phyloP scores from a whole-genome alignment of 176 grass and related monocot species.

The Metroxylon sagu region DNA sequence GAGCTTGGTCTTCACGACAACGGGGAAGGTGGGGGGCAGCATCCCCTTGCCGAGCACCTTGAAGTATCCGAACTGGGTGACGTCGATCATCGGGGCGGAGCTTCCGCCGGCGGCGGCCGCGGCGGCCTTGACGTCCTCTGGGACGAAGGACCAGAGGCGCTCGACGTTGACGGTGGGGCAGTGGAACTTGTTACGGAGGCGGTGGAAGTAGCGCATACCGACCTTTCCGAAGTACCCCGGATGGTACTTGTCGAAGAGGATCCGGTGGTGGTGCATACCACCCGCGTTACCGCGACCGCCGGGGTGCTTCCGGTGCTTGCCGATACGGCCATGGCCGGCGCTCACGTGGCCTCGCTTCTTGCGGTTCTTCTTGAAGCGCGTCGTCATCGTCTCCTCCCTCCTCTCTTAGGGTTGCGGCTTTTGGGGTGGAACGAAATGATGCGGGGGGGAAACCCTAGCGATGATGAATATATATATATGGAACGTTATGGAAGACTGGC shows the following conservation, averaged over 20 bases:
- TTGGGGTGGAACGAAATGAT: too few relatives aligned
- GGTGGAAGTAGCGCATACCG: slow-evolving; percentile 95
- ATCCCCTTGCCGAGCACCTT: slow-evolving; percentile 82
- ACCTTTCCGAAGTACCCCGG: slow-evolving; percentile 90
- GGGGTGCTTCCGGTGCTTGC: slow-evolving; percentile 95
- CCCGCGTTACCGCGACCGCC: slow-evolving; percentile 87
- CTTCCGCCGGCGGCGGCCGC: slow-evolving; percentile 26
- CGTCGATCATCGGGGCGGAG: slow-evolving; percentile 55
- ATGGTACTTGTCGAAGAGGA: slow-evolving; percentile 98
- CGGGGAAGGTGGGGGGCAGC: slow-evolving; percentile 41
- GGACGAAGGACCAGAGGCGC: slow-evolving; percentile 74
- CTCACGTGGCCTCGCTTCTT: slow-evolving; percentile 94
- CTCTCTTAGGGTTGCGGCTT: too few relatives aligned
- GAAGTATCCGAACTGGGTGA: slow-evolving; percentile 84
- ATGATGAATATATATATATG: too few relatives aligned
- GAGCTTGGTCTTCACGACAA: slow-evolving; percentile 90
- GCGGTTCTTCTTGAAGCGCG: slow-evolving; percentile 82
- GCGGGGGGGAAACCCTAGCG: too few relatives aligned
- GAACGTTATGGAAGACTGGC: too few relatives aligned
- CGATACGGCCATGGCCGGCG: slow-evolving; percentile 76
- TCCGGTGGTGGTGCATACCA: slow-evolving; percentile 96
- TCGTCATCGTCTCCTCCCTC: slow-evolving; percentile 49
- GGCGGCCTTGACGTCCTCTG: slow-evolving; percentile 36
- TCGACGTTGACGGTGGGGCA: slow-evolving; percentile 64
- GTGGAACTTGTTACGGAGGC: slow-evolving; percentile 78